phyloP scores from a whole-genome alignment of 2,329 filamentous ascomycete species.

The Penicillium hordei region DNA sequence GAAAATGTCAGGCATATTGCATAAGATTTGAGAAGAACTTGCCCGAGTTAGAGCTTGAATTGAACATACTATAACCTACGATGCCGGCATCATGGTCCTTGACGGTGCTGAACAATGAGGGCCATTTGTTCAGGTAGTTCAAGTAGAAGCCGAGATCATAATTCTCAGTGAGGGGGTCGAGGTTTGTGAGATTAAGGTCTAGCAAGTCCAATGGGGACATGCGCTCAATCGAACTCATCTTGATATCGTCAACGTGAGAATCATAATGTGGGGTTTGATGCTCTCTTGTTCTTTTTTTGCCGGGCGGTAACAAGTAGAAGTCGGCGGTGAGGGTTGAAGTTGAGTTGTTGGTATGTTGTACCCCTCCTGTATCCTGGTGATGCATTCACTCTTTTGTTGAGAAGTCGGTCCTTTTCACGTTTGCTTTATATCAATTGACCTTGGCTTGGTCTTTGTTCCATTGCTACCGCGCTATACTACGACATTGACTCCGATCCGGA shows the following conservation, averaged over 20 bases:
- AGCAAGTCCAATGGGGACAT: slow-evolving; percentile 84
- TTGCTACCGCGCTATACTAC: background rate
- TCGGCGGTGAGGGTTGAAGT: slow-evolving; percentile 3
- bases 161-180: slow-evolving; percentile 96
- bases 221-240: slow-evolving; percentile 80
- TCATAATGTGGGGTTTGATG: slow-evolving; percentile 23
- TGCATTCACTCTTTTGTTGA: slow-evolving; percentile 7
- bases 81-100: slow-evolving; percentile 85
- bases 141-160: slow-evolving; percentile 96
- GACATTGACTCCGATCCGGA: slow-evolving; percentile 3
- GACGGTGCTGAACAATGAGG: slow-evolving; percentile 87
- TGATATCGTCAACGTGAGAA: slow-evolving; percentile 15
- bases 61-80: slow-evolving; percentile 79
- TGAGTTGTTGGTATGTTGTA: background rate
- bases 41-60: background rate
- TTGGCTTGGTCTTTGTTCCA: background rate
- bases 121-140: slow-evolving; percentile 94
- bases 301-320: slow-evolving; percentile 10
- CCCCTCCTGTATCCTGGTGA: slow-evolving; percentile 9
- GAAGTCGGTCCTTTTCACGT: slow-evolving; percentile 7
- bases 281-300: slow-evolving; percentile 20
- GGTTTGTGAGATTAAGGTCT: slow-evolving; percentile 88
- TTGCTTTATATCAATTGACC: slow-evolving; percentile 2
- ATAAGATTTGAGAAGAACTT: background rate
- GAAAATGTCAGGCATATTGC: slow-evolving; percentile 3